Base-by-base conservation (phyloP, 2,329 filamentous ascomycete genomes). In the Ophiocordyceps camponoti-floridani region DNA sequence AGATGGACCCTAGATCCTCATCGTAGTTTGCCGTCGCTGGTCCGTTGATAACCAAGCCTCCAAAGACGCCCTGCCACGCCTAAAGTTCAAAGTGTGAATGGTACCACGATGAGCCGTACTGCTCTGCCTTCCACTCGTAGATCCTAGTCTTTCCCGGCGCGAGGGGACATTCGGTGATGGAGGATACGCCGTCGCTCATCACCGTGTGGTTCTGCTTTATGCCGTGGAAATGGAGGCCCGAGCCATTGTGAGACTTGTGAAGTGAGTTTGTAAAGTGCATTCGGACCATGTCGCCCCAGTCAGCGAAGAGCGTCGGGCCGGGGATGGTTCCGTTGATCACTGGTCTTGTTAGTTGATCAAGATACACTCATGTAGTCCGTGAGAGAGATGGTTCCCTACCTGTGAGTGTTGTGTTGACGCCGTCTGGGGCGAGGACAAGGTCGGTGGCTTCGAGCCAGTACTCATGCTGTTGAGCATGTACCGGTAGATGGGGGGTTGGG, bases 191-290 rank as follows among this genome's bases (percentile, higher is more conserved):
- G 50, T 81, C 77, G 44, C 71, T 62, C 46, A 70, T 61, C 50
- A 68, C 71, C 42, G 64, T 72, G 52, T 66, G 61, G 47, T 68
- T 62, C 53, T 81, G 74, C 8, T 72, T 67, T 30, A 82, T 61
- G 19, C 75, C 78, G 51, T 82, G 77, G 60, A 68, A 81, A 53
- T 82, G 77, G 16, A 80, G 70, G 9, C 66, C 66, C 8, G 75
- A 79, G 30, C 75, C 75, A 48, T 81, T 80, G 11, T 6, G 18
- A 7, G 43, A 41, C 8, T 43, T 60, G 58, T 59, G 40, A 31
- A 66, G 47, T 2, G 55, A 55, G 54, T 79, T 82, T 31, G 61
- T 70, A 7, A 81, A 67, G 44, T 70, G 70, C 12, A 77, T 57
- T n/a, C 58, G 54, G 5, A 79, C 61, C 30, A 49, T 60, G 46